These are phyloP conservation scores for Lentinula aciculospora DNA, from an alignment of 768 basidiomycete genomes.

Conservation along the genomic window DNA sequence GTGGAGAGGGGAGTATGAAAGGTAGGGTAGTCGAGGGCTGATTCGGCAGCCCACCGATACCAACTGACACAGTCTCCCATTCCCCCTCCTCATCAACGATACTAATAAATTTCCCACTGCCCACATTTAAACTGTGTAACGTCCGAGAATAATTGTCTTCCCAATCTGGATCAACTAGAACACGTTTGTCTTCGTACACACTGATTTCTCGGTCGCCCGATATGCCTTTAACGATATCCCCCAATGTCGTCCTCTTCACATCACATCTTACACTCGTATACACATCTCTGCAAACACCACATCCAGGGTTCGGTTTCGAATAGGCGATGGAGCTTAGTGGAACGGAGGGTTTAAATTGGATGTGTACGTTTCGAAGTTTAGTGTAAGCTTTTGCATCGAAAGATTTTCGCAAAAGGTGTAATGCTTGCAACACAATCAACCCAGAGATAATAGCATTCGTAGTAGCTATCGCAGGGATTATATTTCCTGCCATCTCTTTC, in stretches of 20 bases:
- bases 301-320: constrained; percentile 66
- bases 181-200: constrained; percentile 43
- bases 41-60: constrained; percentile 43
- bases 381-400: too few relatives aligned
- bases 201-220: too few relatives aligned
- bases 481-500: constrained; percentile 99
- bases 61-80: constrained; percentile 39
- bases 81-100: constrained; percentile 90
- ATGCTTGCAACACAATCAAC: constrained; percentile 87
- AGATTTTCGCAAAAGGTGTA: constrained; percentile 83
- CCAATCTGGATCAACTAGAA: constrained; percentile 91
- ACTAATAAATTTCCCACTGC: constrained; percentile 79
- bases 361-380: constrained; percentile 67
- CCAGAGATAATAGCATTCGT: constrained; percentile 98
- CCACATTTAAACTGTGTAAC: constrained; percentile 74
- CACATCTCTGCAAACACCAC: constrained; percentile 83
- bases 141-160: constrained; percentile 83
- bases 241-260: constrained; percentile 57
- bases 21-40: constrained; percentile 46
- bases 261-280: constrained; percentile 77
- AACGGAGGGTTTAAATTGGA: constrained; percentile 72
- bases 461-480: constrained; percentile 98
- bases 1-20: constrained; percentile 58
- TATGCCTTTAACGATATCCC: constrained; percentile 66
- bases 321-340: constrained; percentile 70